Evolutionary conservation across 2,329 filamentous ascomycete genomes (phyloP).

Genomic region (Penicillium vulpinum): DNA sequence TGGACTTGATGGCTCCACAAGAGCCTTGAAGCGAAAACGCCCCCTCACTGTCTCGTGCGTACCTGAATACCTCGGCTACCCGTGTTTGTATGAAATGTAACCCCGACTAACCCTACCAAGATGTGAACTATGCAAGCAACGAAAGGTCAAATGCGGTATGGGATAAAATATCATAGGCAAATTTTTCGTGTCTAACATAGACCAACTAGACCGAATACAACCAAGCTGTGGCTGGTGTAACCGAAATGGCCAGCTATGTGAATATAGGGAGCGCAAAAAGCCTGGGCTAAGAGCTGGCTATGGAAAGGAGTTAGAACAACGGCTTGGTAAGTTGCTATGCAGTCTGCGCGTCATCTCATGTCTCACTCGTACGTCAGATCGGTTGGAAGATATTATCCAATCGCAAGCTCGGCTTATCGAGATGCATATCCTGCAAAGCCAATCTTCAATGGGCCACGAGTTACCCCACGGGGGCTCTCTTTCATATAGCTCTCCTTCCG

Average conservation of each 20-base stretch:
- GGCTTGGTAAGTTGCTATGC: slow-evolving; percentile 49
- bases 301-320: slow-evolving; percentile 70
- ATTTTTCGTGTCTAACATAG: slow-evolving; percentile 8
- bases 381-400: slow-evolving; percentile 65
- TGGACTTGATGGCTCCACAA: slow-evolving; percentile 31
- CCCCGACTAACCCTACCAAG: slow-evolving; percentile 31
- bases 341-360: not conserved
- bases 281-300: slow-evolving; percentile 67
- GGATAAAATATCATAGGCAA: not conserved
- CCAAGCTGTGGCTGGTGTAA: slow-evolving; percentile 70
- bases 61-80: slow-evolving; percentile 2
- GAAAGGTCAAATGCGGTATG: slow-evolving; percentile 50
- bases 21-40: slow-evolving; percentile 39
- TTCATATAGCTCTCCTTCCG: slow-evolving; percentile 51
- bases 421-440: slow-evolving; percentile 49
- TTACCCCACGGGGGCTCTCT: slow-evolving; percentile 26
- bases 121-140: slow-evolving; percentile 47
- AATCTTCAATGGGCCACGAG: slow-evolving; percentile 32
- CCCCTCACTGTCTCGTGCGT: slow-evolving; percentile 43
- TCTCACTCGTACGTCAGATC: slow-evolving; percentile 47
- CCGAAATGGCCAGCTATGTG: slow-evolving; percentile 65
- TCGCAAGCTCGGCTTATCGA: slow-evolving; percentile 68
- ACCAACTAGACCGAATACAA: slow-evolving; percentile 50
- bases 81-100: not conserved
- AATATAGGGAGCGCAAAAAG: slow-evolving; percentile 71